Evolutionary conservation across 495 filamentous ascomycete genomes (phyloP).

Genomic region (Lasiosphaeria hispida): DNA sequence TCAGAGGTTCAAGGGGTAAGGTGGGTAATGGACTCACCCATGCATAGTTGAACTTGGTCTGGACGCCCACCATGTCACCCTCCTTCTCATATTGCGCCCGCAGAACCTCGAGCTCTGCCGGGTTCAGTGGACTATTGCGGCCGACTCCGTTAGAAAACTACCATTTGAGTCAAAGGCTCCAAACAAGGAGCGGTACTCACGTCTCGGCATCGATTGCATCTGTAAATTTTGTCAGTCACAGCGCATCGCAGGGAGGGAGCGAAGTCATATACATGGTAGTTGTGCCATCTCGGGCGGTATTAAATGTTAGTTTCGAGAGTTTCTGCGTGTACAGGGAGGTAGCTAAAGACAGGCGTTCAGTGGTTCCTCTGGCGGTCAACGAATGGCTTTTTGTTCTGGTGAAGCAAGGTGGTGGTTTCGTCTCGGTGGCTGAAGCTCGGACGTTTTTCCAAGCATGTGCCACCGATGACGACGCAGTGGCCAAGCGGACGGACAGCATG

Average conservation of each 20-base stretch:
- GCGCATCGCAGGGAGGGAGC: background rate
- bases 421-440: slow-evolving; percentile 21
- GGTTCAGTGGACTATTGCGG: slow-evolving; percentile 71
- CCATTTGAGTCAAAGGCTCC: background rate
- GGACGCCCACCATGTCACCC: slow-evolving; percentile 90
- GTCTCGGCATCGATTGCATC: slow-evolving; percentile 97
- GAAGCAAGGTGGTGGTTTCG: slow-evolving; percentile 6
- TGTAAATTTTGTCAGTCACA: slow-evolving; percentile 36
- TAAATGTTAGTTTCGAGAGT: no score
- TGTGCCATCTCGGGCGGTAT: slow-evolving; percentile 53
- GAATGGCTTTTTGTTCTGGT: background rate
- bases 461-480: slow-evolving; percentile 32
- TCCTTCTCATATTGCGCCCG: slow-evolving; percentile 94
- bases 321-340: no score
- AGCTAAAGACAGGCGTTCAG: no score
- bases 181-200: slow-evolving; percentile 46
- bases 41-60: slow-evolving; percentile 99
- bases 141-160: background rate
- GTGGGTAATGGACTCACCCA: slow-evolving; percentile 62
- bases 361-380: no score
- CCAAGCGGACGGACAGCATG: slow-evolving; percentile 8
- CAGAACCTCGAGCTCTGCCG: slow-evolving; percentile 85
- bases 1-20: slow-evolving; percentile 7
- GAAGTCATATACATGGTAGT: slow-evolving; percentile 64
- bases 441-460: slow-evolving; percentile 26